Evolutionary conservation across 2,329 filamentous ascomycete genomes (phyloP), one percentile per base, ranked within the genome.

Genomic region (Trichophyton benhamiae): DNA sequence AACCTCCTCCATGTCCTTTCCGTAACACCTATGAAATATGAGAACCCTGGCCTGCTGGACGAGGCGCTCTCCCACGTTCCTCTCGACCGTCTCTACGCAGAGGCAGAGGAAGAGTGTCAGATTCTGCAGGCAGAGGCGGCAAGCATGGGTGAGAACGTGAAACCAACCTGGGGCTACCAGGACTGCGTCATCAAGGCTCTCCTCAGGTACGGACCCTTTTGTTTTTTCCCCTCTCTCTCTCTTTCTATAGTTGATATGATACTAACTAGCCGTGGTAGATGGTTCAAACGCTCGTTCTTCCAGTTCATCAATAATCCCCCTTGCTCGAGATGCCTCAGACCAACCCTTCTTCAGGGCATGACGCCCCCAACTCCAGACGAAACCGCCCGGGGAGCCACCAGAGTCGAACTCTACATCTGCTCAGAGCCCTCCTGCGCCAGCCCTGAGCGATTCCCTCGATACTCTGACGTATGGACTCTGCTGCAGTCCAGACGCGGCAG

Each of bases 201-300:
- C 65, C 79, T 97, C 70, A 87, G 85, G 88, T 91, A 79, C 1
- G 9, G 13, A 48, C 8, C 20, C 68, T 84, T 77, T 63, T 33
- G 57, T 44, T 57, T 84, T 77, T 38, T 13, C 62, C 30, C 57
- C 22, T 25, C 22, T 25, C 22, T 25, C 2, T 25, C 22, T 53
- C 64, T 69, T 59, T 68, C 60, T 63, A 59, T 61, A 49, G 49
- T 36, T 38, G 64, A 41, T 42, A 60, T 55, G 58, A 68, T n/a
- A 41, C n/a, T 30, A n/a, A 44, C 55, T 42, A 59, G 59, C 59
- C 55, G 57, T 42, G 38, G 61, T 61, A 20, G 88, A 75, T 97
- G 94, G 94, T 99, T 96, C 78, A 95, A 94, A 78, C 83, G 87
- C 66, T 87, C 88, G 6, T 97, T 97, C 77, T 97, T 97, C 76